Evolutionary conservation across 176 grass and related monocot species (phyloP), one percentile per base, ranked within the genome.

Genomic region (Zoysia pacifica): DNA sequence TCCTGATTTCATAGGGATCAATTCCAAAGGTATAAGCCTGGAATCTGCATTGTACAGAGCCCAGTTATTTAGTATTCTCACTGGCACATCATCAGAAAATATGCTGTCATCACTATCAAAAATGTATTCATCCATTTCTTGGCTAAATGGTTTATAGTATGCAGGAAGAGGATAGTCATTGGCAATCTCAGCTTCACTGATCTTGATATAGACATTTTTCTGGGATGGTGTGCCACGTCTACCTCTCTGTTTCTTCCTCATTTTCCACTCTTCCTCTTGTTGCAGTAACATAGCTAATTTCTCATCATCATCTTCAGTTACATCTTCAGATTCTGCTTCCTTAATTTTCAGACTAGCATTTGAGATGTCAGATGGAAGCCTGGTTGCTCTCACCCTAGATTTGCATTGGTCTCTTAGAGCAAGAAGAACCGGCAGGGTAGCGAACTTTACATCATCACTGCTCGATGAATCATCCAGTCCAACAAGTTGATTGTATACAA

Each of bases 71-170:
- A 99, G 90, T 54, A 99, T 86, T 81, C 93, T 95, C 80, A 90
- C 84, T 44, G 97, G 97, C 56, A 95, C 86, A 81, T 97, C 94
- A 72, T 69, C 81, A 88, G 87, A 89, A 75, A 83, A 98, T 18
- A 91, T 85, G 62, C 68, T 46, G 78, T 71, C 82, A 50, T 98
- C 86, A 64, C 86, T 82, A 56, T 98, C 92, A 86, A 93, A 99
- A 53, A 99, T 88, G 59, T 99, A 99, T 72, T 99, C 97, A 88
- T 99, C 97, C 90, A 95, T 99, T 91, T 99, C 97, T 85, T 95
- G 67, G 72, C 60, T 84, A 72, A 69, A 81, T 3, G 97, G 92
- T 81, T 93, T 93, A 84, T 99, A 99, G 77, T 96, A 99, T 75
- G 93, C 97, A 66, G 97, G 97, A 82, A 99, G 74, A 54, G 97